Conservation (phyloP, 2,329 filamentous ascomycete species). For the Verticillium albo-atrum region DNA sequence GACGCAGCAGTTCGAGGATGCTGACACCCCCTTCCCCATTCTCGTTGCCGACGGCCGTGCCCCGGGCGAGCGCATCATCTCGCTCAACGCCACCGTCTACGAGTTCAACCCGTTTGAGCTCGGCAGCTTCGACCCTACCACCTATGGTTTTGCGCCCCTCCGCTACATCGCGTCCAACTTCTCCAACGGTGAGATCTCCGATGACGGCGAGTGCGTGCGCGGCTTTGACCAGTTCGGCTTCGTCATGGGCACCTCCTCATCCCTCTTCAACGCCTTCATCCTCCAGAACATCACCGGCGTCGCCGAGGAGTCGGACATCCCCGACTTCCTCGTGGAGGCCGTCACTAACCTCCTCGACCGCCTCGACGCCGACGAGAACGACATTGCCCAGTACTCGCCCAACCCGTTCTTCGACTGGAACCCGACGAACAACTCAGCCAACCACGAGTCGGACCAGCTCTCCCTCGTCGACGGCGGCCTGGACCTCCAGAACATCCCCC, state of each 20-base stretch:
- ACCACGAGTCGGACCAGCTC: constrained; percentile 44
- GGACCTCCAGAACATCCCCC: constrained; percentile 74
- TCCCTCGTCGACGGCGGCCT: constrained; percentile 78
- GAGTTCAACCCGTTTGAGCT: constrained; percentile 65
- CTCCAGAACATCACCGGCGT: constrained; percentile 40
- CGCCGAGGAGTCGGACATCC: constrained; percentile 19
- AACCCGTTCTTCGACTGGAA: constrained; percentile 55
- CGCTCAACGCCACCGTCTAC: constrained; percentile 55
- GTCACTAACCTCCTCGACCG: constrained; percentile 44
- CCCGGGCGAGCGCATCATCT: constrained; percentile 37
- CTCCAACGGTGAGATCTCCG: constrained; percentile 38
- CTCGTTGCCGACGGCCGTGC: constrained; percentile 43
- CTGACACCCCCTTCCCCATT: constrained; percentile 42
- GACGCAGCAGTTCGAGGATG: constrained; percentile 32
- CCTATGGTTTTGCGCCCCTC: constrained; percentile 56
- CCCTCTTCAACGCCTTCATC: constrained; percentile 79
- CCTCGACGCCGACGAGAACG: constrained; percentile 59
- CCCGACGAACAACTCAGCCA: constrained; percentile 31
- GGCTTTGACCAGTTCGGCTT: constrained; percentile 80
- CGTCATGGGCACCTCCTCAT: constrained; percentile 77
- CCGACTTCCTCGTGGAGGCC: constrained; percentile 32
- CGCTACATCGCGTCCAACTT: constrained; percentile 58
- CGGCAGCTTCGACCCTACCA: constrained; percentile 57
- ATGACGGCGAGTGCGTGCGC: constrained; percentile 40
- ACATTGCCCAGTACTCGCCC: constrained; percentile 67